phyloP scores from a whole-genome alignment of 2,329 filamentous ascomycete species.

The Cytospora piceae region DNA sequence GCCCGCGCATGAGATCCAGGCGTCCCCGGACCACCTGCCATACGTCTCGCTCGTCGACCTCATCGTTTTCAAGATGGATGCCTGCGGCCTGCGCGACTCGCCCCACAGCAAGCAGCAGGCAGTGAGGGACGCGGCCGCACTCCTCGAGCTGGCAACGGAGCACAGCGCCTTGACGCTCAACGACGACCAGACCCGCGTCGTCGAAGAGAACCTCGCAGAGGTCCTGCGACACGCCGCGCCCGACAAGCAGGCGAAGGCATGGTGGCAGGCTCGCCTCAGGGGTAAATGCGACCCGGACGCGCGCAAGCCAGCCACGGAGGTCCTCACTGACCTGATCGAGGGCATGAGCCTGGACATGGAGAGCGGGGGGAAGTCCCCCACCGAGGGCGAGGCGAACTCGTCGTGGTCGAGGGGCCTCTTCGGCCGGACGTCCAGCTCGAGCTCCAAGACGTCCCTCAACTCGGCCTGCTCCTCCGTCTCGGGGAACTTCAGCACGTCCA shows the following conservation, averaged over 20 bases:
- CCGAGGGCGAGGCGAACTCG: constrained; percentile 1
- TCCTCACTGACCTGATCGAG: constrained; percentile 27
- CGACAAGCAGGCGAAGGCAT: constrained; percentile 28
- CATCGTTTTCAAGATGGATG: constrained; percentile 31
- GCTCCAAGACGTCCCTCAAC: constrained; percentile 26
- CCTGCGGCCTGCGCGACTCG: constrained; percentile 27
- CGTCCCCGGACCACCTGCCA: constrained; percentile 18
- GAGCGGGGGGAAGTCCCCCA: constrained; percentile 17
- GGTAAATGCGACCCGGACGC: constrained; percentile 29
- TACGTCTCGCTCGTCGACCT: constrained; percentile 28
- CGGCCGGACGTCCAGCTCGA: constrained; percentile 25
- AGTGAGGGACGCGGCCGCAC: constrained; percentile 24
- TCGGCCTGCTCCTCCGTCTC: constrained; percentile 22
- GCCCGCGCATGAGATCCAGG: constrained; percentile 23
- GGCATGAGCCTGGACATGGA: constrained; percentile 28
- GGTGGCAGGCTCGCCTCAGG: constrained; percentile 29
- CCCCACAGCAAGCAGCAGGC: constrained; percentile 28
- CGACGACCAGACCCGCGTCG: constrained; percentile 23
- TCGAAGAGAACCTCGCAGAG: constrained; percentile 26
- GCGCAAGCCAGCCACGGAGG: constrained; percentile 27
- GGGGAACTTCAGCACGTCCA: constrained; percentile 14
- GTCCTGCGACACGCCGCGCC: constrained; percentile 23
- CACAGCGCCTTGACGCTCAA: constrained; percentile 30
- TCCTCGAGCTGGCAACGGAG: constrained; percentile 27
- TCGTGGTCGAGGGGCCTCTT: constrained; percentile 9